phyloP scores from a whole-genome alignment of 2,329 filamentous ascomycete genomes.

The Sporothrix inflata region DNA sequence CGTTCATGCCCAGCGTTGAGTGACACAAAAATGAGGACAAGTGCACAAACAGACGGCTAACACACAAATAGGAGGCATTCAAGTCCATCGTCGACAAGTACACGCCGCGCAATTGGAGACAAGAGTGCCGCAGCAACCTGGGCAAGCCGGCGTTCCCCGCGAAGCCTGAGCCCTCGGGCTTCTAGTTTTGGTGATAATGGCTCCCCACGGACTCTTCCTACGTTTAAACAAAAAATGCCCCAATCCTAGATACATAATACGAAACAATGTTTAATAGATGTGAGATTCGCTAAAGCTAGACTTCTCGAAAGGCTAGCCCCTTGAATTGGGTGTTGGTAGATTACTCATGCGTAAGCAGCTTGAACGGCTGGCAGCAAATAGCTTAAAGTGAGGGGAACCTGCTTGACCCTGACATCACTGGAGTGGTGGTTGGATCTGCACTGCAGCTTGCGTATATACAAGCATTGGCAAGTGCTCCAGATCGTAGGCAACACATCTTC shows the following conservation, averaged over 20 bases:
- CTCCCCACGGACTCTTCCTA: neutral
- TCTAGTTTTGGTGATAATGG: neutral
- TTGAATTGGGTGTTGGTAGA: neutral
- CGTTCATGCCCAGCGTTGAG: slow-evolving; percentile 38
- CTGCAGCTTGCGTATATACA: neutral
- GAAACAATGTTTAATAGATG: neutral
- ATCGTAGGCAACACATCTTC: neutral
- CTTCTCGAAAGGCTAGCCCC: neutral
- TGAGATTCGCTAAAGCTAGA: neutral
- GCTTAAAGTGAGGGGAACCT: slow-evolving; percentile 5
- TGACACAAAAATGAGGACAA: neutral
- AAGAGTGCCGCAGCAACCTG: slow-evolving; percentile 54
- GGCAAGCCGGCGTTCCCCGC: slow-evolving; percentile 50
- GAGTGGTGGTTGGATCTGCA: neutral
- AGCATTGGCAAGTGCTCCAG: neutral
- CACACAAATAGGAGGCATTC: slow-evolving; percentile 70
- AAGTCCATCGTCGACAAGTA: slow-evolving; percentile 90
- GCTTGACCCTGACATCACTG: slow-evolving; percentile 20
- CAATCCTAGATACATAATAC: neutral
- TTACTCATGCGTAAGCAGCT: slow-evolving; percentile 8
- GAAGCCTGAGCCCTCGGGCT: slow-evolving; percentile 53
- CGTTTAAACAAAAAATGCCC: neutral
- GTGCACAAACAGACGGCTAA: slow-evolving; percentile 5
- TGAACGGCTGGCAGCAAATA: neutral
- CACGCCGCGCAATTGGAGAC: slow-evolving; percentile 77